Conservation (phyloP, 2,329 filamentous ascomycete species). For the Calonectria henricotiae region DNA sequence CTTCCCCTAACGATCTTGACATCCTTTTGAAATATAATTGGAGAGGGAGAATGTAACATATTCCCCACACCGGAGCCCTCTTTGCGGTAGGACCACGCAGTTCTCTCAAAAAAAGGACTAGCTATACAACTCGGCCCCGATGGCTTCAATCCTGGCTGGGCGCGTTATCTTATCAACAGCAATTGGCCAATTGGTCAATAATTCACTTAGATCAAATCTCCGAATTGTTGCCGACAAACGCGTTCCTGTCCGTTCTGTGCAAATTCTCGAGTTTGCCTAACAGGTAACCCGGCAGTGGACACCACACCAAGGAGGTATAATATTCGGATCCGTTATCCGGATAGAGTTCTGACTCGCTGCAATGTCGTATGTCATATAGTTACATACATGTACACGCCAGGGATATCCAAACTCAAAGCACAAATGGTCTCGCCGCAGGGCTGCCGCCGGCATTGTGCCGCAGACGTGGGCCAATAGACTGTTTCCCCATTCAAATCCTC, state of each 20-base stretch:
- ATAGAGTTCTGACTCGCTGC: conserved; percentile 17
- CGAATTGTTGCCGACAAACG: too few relatives aligned
- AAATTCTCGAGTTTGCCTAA: not conserved
- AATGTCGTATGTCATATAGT: conserved; percentile 20
- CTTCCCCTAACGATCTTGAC: not conserved
- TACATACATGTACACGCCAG: not conserved
- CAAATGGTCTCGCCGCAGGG: not conserved
- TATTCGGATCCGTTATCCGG: not conserved
- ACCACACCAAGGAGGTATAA: not conserved
- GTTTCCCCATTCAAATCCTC: not conserved
- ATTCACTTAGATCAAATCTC: too few relatives aligned
- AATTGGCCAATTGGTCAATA: too few relatives aligned
- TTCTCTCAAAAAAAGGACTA: too few relatives aligned
- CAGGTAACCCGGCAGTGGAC: not conserved
- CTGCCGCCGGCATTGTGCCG: conserved; percentile 2
- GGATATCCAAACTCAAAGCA: not conserved
- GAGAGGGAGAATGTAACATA: too few relatives aligned
- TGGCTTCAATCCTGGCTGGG: too few relatives aligned
- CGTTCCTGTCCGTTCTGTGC: too few relatives aligned
- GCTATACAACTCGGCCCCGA: too few relatives aligned
- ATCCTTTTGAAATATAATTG: too few relatives aligned
- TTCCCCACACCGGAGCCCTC: too few relatives aligned
- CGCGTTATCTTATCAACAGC: too few relatives aligned
- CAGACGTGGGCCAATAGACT: not conserved
- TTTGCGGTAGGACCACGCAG: too few relatives aligned